phyloP scores from a whole-genome alignment of 331 rosid species.

The Telfairia occidentalis region DNA sequence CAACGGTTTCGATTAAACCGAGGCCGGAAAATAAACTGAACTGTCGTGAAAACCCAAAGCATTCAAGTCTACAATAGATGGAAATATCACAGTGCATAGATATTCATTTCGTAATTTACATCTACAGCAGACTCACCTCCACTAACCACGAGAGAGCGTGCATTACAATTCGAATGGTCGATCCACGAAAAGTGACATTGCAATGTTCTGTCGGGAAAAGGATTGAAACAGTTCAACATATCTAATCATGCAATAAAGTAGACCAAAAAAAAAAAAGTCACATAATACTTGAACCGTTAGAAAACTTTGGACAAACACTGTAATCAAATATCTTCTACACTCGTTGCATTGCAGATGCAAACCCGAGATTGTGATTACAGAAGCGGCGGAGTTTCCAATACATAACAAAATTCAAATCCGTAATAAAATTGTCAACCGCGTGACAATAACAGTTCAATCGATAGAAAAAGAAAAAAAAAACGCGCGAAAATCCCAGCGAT shows the following conservation, averaged over 20 bases:
- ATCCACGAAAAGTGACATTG: constrained; percentile 32
- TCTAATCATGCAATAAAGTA: background rate
- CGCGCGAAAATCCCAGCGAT: background rate
- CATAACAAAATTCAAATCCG: background rate
- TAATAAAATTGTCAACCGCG: background rate
- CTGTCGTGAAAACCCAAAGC: background rate
- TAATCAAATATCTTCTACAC: background rate
- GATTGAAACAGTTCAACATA: background rate
- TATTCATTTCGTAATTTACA: background rate
- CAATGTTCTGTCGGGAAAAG: constrained; percentile 37
- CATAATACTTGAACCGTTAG: background rate
- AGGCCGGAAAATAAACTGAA: background rate
- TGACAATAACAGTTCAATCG: background rate
- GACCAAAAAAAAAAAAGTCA: background rate
- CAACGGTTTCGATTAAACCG: background rate
- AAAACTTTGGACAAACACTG: background rate
- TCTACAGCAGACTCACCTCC: constrained; percentile 34
- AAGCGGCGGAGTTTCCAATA: background rate
- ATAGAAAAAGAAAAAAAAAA: background rate
- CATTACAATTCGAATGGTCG: constrained; percentile 28
- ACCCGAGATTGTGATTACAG: background rate
- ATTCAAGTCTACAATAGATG: background rate
- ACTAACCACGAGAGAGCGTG: constrained; percentile 10
- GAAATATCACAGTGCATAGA: background rate
- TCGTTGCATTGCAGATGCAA: background rate